phyloP scores from a whole-genome alignment of 495 filamentous ascomycete genomes.

The Daldinia childiae region DNA sequence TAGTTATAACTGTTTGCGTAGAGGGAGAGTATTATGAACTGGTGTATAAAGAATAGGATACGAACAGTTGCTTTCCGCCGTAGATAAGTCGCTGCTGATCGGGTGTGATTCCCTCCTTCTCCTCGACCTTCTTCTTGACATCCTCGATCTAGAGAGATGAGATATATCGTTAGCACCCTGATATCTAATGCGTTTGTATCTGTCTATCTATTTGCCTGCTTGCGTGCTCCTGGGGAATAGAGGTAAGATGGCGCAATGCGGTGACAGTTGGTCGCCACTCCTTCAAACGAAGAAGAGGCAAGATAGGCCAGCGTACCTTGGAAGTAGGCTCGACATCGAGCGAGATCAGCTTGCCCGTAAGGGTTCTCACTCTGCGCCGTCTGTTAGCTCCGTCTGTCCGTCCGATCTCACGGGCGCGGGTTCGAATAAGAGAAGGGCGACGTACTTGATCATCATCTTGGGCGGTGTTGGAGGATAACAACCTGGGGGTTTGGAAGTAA shows the following conservation, averaged over 20 bases:
- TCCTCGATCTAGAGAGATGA: slow-evolving; percentile 72
- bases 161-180: background rate
- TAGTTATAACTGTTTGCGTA: slow-evolving; percentile 4
- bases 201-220: background rate
- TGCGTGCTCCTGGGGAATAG: background rate
- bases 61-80: slow-evolving; percentile 96
- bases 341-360: slow-evolving; percentile 98
- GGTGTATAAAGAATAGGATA: background rate
- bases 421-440: slow-evolving; percentile 26
- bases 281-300: background rate
- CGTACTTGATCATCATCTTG: slow-evolving; percentile 61
- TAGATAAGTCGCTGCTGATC: slow-evolving; percentile 97
- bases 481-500: background rate
- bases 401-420: slow-evolving; percentile 3
- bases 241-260: slow-evolving; percentile 3
- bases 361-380: slow-evolving; percentile 84
- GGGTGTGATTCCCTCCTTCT: slow-evolving; percentile 97
- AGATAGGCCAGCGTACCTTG: slow-evolving; percentile 66
- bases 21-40: background rate
- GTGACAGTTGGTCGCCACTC: background rate
- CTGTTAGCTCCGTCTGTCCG: slow-evolving; percentile 17
- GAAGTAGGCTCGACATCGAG: slow-evolving; percentile 93
- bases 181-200: background rate
- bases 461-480: slow-evolving; percentile 20
- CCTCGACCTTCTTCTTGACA: slow-evolving; percentile 98